A percentile compares a stretch with the other conserved stretches of the same genome.
Evolutionary conservation across 129 eudicot species (phyloP).

Genomic region (Centella asiatica): DNA sequence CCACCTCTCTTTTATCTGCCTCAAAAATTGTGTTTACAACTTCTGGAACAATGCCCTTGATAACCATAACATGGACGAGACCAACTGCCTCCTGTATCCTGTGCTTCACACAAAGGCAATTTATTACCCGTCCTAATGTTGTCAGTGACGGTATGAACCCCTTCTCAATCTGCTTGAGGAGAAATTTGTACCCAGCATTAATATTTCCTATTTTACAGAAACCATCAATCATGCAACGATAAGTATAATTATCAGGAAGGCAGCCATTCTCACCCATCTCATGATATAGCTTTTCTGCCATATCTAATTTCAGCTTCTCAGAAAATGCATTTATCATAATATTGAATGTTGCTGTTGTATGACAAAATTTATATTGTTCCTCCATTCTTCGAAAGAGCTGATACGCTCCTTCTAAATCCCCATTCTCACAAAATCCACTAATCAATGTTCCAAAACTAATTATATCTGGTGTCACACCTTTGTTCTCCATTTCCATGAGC

Average conservation of each 20-base stretch:
- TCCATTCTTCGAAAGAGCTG: constrained; percentile 49
- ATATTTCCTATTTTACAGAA: constrained; percentile 65
- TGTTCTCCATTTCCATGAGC: constrained; percentile 52
- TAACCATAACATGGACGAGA: constrained; percentile 60
- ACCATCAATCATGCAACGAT: constrained; percentile 79
- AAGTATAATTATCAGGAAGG: constrained; percentile 59
- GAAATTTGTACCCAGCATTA: constrained; percentile 49
- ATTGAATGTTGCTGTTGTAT: constrained; percentile 64
- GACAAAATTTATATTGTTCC: constrained; percentile 29
- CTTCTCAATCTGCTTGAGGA: constrained; percentile 36
- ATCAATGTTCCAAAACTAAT: constrained; percentile 69
- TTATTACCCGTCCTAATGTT: constrained; percentile 75
- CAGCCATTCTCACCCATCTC: constrained; percentile 55
- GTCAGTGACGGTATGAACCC: constrained; percentile 63
- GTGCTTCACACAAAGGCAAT: constrained; percentile 63
- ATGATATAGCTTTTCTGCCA: constrained; percentile 44
- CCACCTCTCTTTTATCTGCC: constrained; percentile 75
- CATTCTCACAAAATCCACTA: constrained; percentile 65
- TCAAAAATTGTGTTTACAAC: constrained; percentile 62
- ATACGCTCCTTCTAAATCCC: constrained; percentile 59
- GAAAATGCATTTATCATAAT: constrained; percentile 66
- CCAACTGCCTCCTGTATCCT: constrained; percentile 69
- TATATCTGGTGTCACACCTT: constrained; percentile 57
- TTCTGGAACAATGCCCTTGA: constrained; percentile 71
- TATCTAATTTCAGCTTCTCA: constrained; percentile 54